Conservation (phyloP, 257 asterid species). For the Galeopsis tetrahit region DNA sequence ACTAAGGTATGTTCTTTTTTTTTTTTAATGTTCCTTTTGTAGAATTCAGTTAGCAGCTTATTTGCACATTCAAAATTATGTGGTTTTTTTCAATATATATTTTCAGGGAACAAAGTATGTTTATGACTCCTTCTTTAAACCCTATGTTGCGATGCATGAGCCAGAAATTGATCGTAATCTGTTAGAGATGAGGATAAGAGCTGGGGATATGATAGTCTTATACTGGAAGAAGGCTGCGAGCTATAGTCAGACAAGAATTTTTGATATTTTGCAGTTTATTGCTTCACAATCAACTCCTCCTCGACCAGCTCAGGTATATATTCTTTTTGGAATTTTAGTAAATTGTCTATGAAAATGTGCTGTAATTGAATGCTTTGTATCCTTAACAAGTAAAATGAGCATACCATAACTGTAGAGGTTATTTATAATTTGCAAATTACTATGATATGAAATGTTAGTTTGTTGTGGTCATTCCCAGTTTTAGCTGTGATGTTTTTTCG, state of each 20-base stretch:
- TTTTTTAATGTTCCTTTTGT: neutral
- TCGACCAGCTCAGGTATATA: conserved; percentile 65
- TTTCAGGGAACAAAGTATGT: conserved; percentile 92
- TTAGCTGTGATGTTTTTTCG: conserved; percentile 7
- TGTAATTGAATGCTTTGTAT: neutral
- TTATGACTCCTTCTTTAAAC: conserved; percentile 88
- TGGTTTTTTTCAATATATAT: conserved; percentile 27
- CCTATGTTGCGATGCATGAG: conserved; percentile 82
- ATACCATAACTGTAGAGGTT: neutral
- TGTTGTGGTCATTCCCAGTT: neutral
- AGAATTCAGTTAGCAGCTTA: conserved; percentile 21
- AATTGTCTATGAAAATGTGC: neutral
- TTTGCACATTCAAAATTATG: conserved; percentile 7
- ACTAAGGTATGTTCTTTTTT: conserved; percentile 65
- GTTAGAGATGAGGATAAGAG: conserved; percentile 77
- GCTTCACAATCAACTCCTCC: conserved; percentile 79
- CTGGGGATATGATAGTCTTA: conserved; percentile 70
- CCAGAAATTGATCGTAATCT: conserved; percentile 85
- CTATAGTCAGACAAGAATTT: conserved; percentile 82
- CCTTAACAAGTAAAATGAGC: neutral
- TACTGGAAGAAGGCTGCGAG: conserved; percentile 69
- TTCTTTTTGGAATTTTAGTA: neutral
- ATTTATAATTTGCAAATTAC: neutral
- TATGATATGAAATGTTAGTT: conserved; percentile 2
- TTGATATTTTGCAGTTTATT: conserved; percentile 75